Base-by-base conservation (phyloP, 345 rosid genomes). In the Pistacia vera region DNA sequence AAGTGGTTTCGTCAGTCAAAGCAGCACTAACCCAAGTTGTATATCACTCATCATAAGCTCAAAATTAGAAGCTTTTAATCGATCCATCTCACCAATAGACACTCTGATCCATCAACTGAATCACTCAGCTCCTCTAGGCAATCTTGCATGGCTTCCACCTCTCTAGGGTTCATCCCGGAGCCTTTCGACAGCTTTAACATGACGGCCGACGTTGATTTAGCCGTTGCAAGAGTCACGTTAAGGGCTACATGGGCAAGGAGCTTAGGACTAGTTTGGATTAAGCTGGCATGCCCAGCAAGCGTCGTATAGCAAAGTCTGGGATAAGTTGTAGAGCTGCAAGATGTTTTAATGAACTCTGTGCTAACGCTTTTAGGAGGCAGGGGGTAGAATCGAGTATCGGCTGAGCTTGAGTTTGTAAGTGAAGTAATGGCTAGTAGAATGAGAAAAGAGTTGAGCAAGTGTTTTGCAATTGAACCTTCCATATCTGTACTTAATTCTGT, bases 1-100 rank as follows among this genome's bases (percentile, higher is more conserved):
- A 91, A 16, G 97, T 92, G 74, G 20, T 81, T 77, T 90, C 93
- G 22, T 90, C 83, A 0, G 97, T 94, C 84, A 94, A 55, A 55
- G 91, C 95, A 14, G 95, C 93, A 48, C 97, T 91, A 51, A 84
- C 95, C 97, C 98, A 92, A 7, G 94, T 92, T 89, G 87, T 12
- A 94, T 68, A 65, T 94, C 86, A 36, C 74, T 85, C 54, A 92
- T 85, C 77, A 76, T 78, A 9, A 81, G 57, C 58, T 55, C 70
- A 48, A 84, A 89, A 75, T 85, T 72, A 11, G 87, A 49, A 3
- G 61, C 71, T 68, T 71, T 83, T 2, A 74, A 51, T 20, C 36
- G 67, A 25, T 81, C 74, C 96, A 92, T 79, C 81, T 94, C 97
- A 1, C 66, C 79, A 1, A 89, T 77, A 7, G 98, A 94, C 66